Base-by-base conservation (phyloP, 106 monocot genomes). In the Triglochin maritima region DNA sequence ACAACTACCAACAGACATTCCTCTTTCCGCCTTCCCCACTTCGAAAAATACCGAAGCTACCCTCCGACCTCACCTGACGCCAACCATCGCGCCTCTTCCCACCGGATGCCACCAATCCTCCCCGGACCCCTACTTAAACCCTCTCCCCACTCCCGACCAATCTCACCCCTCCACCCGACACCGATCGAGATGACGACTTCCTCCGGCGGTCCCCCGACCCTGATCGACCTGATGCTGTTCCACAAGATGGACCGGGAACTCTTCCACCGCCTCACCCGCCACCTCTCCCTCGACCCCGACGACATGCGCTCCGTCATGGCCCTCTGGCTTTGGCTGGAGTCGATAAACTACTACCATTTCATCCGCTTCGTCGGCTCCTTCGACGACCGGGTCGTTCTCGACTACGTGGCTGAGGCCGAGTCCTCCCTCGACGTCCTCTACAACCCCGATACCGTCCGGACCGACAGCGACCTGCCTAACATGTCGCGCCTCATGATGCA, bases 321-420 rank as follows among this genome's bases (percentile, higher is more conserved):
- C 0, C 83, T 89, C 3, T 89, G 85, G 89, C 70, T 89, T 9
- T 89, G 83, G 89, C 58, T 89, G 54, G 89, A 89, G 65, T 81
- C 85, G 66, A 79, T 83, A 52, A 85, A 83, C 65, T 78, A 86
- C 76, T 65, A 79, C 62, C 74, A 79, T 65, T 83, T 89, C 81
- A 79, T 86, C 53, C 74, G 76, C 48, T 81, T 68, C 54, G 79
- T 83, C 43, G 63, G 69, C 60, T 58, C 76, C 50, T 70, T 61
- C 81, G 7, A 4, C 9, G 74, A 79, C 46, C 29, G 69, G 17
- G 44, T 69, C 59, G 45, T 85, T 44, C 59, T 79, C 47, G 44
- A 49, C 9, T 81, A 81, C 78, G 56, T 81, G 29, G 45, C 9
- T 4, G 85, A 89, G 60, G 85, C 78, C 14, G 41, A 65, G 4